Evolutionary conservation across 179 eudicot species (phyloP), one percentile per base, ranked within the genome.

Genomic region (Kewa caespitosa): DNA sequence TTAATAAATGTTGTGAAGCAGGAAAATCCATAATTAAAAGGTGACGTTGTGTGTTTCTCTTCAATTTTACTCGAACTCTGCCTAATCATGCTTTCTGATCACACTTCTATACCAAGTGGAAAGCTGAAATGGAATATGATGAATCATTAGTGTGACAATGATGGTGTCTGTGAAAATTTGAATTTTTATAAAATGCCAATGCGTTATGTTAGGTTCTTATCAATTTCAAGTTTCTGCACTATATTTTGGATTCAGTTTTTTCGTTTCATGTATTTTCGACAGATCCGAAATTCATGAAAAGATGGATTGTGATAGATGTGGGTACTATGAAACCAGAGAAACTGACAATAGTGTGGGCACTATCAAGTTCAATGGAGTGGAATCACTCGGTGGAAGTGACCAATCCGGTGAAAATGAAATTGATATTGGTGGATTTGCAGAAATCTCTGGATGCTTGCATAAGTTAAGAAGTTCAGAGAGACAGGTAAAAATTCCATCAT

Each of bases 231-330:
- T 39, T 34, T 31, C 27, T 54, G 34, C 36, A 59, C 50, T 37
- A 28, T 74, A 8, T 43, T 46, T 50, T 65, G 62, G 50, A 48
- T 6, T 69, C 46, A 39, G 65, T 25, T 77, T 52, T n/a, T n/a
- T 15, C 60, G 27, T 33, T 27, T 52, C 52, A 32, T 63, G 20
- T 37, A 57, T 28, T 65, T 38, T 43, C 36, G 81, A 75, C 74
- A 96, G 99, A 80, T 96, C 99, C 67, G 98, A 91, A 74, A 91
- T 96, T 82, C 99, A 96, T 83, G 98, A 90, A 76, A 96, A 93
- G 78, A 93, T 96, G 99, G 81, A 80, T 69, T 96, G 99, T 79
- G 74, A 46, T 59, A 96, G 98, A 57, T 96, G 99, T 80, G n/a
- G n/a, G n/a, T n/a, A n/a, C n/a, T n/a, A n/a, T n/a, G n/a, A n/a